Base-by-base conservation (phyloP, 1,139 yeast genomes). In the Torulaspora pretoriensis region DNA sequence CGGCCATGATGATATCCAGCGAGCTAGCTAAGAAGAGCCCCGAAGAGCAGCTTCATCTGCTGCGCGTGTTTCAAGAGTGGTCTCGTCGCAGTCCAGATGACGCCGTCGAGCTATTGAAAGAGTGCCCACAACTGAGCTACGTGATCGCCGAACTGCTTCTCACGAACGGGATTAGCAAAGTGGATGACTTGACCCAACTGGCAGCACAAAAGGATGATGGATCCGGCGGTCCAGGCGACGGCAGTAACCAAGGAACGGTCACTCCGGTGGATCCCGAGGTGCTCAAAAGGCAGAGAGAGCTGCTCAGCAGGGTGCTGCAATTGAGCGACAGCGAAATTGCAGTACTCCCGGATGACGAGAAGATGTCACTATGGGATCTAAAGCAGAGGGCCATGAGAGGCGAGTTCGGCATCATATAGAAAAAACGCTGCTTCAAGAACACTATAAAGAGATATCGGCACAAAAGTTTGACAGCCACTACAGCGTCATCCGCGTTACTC, bases 131-230 rank as follows among this genome's bases (percentile, higher is more conserved):
- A 56, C 68, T 90, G 43, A 71, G 87, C 1, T 88, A 83, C 60
- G 94, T 96, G 0, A 69, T 89, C 28, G 87, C 90, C 4, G 97
- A 90, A 59, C 74, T 84, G 1, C 68, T 87, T 45, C 67, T 89
- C 48, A 68, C 83, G n/a, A 63, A 67, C 38, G 60, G 67, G 2
- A 58, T 61, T 27, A 57, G 63, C 7, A 55, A 59, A 28, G 61
- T 60, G 3, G 64, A 63, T 38, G 65, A 64, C 26, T 45, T 70
- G 46, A 56, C 68, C 23, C 57, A 60, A 30, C 48, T 65, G n/a
- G 60, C 60, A 3, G 53, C 49, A 17, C 55, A 50, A 25, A 47
- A 41, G 40, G 59, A 37, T 36, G 59, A 39, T 43, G 46, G 38
- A 24, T 38, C 46, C 17, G 49, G 42, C 24, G 41, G 42, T 13